Evolutionary conservation across 1,284 basidiomycete genomes (phyloP).

Genomic region (Austroboletus rostrupii): DNA sequence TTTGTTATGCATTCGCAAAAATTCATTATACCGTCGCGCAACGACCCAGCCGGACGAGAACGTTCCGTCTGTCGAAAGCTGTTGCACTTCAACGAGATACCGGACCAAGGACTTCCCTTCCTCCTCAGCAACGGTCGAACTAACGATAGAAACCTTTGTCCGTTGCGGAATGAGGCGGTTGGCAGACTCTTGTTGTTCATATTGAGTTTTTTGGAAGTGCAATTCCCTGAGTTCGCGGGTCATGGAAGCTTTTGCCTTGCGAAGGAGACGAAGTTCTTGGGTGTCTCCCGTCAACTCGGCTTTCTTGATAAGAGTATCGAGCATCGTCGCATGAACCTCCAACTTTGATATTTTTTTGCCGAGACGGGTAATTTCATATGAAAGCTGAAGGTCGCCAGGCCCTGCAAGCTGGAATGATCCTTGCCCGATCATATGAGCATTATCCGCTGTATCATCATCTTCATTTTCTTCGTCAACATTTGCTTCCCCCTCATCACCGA

Average conservation of each 20-base stretch:
- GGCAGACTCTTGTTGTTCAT: slow-evolving; percentile 85
- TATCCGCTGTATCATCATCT: slow-evolving; percentile 42
- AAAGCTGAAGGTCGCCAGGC: slow-evolving; percentile 83
- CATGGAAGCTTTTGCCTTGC: slow-evolving; percentile 77
- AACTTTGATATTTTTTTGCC: slow-evolving; percentile 73
- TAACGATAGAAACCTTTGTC: slow-evolving; percentile 76
- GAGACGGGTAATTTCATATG: slow-evolving; percentile 76
- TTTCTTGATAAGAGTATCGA: slow-evolving; percentile 86
- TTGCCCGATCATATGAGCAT: slow-evolving; percentile 41
- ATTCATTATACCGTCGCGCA: slow-evolving; percentile 90
- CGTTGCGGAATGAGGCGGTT: slow-evolving; percentile 78
- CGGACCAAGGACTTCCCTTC: slow-evolving; percentile 86
- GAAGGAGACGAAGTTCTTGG: slow-evolving; percentile 79
- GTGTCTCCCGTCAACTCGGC: slow-evolving; percentile 91
- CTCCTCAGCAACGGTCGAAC: slow-evolving; percentile 73
- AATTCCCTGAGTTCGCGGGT: slow-evolving; percentile 80
- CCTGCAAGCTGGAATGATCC: slow-evolving; percentile 68
- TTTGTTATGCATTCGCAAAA: slow-evolving; percentile 82
- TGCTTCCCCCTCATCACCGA: slow-evolving; percentile 33
- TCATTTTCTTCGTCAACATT: slow-evolving; percentile 33
- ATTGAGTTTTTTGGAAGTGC: slow-evolving; percentile 85
- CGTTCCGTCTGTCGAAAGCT: slow-evolving; percentile 72
- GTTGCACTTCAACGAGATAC: slow-evolving; percentile 90
- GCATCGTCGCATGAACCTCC: slow-evolving; percentile 75
- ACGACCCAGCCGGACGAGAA: slow-evolving; percentile 87